Base-by-base conservation (phyloP, 2,329 filamentous ascomycete species). In the Ceratocystis destructans region DNA sequence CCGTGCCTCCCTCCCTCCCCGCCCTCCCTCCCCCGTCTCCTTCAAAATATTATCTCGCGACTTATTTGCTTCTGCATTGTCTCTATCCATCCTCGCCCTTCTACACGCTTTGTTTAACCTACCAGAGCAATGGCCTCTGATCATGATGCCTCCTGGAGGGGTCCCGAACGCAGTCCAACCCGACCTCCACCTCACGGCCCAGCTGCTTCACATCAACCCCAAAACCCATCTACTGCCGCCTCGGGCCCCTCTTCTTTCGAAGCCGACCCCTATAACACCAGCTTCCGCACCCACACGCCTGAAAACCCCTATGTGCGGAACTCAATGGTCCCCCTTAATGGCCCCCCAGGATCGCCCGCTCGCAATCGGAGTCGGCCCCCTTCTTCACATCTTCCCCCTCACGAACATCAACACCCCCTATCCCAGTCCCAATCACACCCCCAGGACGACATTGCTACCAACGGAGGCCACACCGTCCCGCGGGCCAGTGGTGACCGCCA, bases 111-210 rank as follows among this genome's bases (percentile, higher is more conserved):
- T 28, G 15, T 55, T 44, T 55, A 31, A 28, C 28, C 46, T 31
- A 46, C 33, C 22, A 62, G 37, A 62, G 22, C 62, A 64, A 67
- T 67, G 66, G 66, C 66, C 46, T 67, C 66, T 31, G 66, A 67
- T 53, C 59, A 67, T 31, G 66, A 67, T 67, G 44, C 66, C 55
- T 50, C 66, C 66, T 67, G 62, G 25, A 67, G 66, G 66, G 64
- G 64, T 41, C 62, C 66, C 62, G 66, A 67, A 46, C 62, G 66
- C 37, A 67, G 66, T 61, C 66, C 66, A 25, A 67, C 53, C n/a
- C 53, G 66, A 48, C 66, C 50, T 53, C 50, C 61, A 28, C 65
- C 66, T 31, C 59, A 46, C 28, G 65, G 65, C 33, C 5, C 64
- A 20, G 41, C 45, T 25, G 44, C 61, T 41, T 25, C 62, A 55